phyloP scores from a whole-genome alignment of 306 rosid genomes.

The Hippophae gyantsensis region DNA sequence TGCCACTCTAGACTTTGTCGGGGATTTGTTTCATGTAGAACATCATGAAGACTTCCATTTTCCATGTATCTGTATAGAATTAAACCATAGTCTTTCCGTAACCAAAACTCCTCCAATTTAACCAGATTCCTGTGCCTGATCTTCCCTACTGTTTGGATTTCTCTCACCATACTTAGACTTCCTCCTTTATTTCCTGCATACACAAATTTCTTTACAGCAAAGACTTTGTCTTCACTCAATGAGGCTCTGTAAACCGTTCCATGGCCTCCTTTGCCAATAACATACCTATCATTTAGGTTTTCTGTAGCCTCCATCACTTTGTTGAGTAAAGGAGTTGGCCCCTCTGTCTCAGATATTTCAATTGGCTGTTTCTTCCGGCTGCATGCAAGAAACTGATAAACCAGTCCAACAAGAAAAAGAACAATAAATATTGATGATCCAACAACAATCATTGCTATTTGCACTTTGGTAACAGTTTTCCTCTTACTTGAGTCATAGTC shows the following conservation, averaged over 20 bases:
- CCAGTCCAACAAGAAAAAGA: constrained; percentile 31
- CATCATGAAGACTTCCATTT: constrained; percentile 85
- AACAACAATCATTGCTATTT: constrained; percentile 42
- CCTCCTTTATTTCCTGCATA: constrained; percentile 35
- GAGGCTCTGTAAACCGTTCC: constrained; percentile 72
- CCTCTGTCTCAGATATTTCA: constrained; percentile 17
- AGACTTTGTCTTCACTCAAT: constrained; percentile 30
- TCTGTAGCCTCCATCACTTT: constrained; percentile 55
- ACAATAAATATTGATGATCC: constrained; percentile 40
- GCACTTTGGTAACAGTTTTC: constrained; percentile 28
- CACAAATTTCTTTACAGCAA: constrained; percentile 63
- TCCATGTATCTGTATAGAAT: constrained; percentile 63
- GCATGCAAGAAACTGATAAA: constrained; percentile 17
- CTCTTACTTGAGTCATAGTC: constrained; percentile 20
- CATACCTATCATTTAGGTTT: constrained; percentile 41
- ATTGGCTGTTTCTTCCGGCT: constrained; percentile 28
- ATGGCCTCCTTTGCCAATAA: constrained; percentile 86
- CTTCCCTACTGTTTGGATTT: constrained; percentile 50
- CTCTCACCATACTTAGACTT: constrained; percentile 52
- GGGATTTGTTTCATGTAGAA: constrained; percentile 47
- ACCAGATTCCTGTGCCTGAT: constrained; percentile 72
- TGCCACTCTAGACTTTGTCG: constrained; percentile 45
- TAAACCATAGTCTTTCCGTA: constrained; percentile 46
- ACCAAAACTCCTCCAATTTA: constrained; percentile 57
- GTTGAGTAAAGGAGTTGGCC: constrained; percentile 36